phyloP scores from a whole-genome alignment of 305 asterid genomes.

The Nicotiana rustica region DNA sequence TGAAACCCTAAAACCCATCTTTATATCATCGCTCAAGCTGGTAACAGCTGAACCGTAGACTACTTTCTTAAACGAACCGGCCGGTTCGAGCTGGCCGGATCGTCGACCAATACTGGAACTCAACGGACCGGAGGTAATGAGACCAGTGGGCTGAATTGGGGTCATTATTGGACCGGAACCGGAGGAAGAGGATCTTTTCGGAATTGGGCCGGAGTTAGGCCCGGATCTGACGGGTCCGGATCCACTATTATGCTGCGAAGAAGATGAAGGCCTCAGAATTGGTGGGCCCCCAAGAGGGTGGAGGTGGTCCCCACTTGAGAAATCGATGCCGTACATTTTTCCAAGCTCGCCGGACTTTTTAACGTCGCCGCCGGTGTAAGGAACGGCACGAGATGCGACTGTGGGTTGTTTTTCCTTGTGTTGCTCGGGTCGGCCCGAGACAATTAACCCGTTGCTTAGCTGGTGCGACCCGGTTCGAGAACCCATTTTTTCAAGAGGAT shows the following conservation, averaged over 20 bases:
- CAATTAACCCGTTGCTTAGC: conserved; percentile 84
- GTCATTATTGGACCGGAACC: conserved; percentile 28
- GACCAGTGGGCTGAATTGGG: conserved; percentile 37
- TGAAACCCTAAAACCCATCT: conserved; percentile 73
- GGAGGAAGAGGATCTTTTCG: conserved; percentile 29
- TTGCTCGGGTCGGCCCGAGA: conserved; percentile 90
- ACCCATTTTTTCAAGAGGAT: conserved; percentile 49
- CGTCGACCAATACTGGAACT: not conserved
- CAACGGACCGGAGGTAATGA: conserved; percentile 12
- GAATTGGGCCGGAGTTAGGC: conserved; percentile 46
- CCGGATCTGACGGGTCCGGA: conserved; percentile 44
- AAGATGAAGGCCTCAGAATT: conserved; percentile 33
- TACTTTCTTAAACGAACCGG: conserved; percentile 31
- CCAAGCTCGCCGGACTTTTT: conserved; percentile 96
- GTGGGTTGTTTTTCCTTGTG: conserved; percentile 71
- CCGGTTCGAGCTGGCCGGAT: conserved; percentile 33
- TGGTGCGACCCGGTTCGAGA: conserved; percentile 85
- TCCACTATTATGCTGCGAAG: conserved; percentile 47
- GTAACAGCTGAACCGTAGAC: conserved; percentile 29
- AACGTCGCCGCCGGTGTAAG: conserved; percentile 95
- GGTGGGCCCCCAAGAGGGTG: conserved; percentile 38
- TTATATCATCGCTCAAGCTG: conserved; percentile 22
- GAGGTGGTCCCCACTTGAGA: conserved; percentile 38
- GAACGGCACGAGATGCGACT: conserved; percentile 76
- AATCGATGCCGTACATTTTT: conserved; percentile 85